Conservation (phyloP, 1,284 basidiomycete species). For the Trichosporon sp. region DNA sequence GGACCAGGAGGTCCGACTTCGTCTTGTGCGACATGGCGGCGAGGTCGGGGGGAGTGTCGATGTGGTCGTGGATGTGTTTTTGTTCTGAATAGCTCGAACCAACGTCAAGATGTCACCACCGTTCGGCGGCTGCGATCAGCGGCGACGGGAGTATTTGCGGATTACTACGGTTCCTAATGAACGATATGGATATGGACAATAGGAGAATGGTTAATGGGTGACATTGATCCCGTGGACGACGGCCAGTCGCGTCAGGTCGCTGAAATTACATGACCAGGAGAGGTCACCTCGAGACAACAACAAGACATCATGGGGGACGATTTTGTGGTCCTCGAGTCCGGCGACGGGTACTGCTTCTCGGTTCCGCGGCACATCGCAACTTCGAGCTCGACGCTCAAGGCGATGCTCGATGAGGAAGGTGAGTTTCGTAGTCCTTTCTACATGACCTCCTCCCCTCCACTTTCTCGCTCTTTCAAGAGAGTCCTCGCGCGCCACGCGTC, state of each 20-base stretch:
- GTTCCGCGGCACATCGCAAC: slow-evolving; percentile 51
- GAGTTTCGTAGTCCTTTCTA: too few species aligned
- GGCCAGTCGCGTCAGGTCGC: neutral
- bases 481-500: too few species aligned
- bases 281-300: neutral
- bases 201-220: neutral
- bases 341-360: slow-evolving; percentile 54
- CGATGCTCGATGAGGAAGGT: slow-evolving; percentile 56
- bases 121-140: neutral
- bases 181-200: neutral
- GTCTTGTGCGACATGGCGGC: slow-evolving; percentile 29
- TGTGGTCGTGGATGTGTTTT: neutral
- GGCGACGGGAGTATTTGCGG: neutral
- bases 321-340: slow-evolving; percentile 53
- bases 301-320: slow-evolving; percentile 32
- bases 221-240: neutral
- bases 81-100: too few species aligned
- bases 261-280: neutral
- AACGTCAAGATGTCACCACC: neutral
- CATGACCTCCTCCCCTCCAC: too few species aligned
- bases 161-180: neutral
- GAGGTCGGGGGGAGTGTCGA: neutral
- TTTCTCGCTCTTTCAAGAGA: too few species aligned
- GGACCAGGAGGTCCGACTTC: slow-evolving; percentile 73
- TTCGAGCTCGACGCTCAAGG: slow-evolving; percentile 54